phyloP scores from a whole-genome alignment of 2,329 filamentous ascomycete genomes.

The Sarocladium oryzae region DNA sequence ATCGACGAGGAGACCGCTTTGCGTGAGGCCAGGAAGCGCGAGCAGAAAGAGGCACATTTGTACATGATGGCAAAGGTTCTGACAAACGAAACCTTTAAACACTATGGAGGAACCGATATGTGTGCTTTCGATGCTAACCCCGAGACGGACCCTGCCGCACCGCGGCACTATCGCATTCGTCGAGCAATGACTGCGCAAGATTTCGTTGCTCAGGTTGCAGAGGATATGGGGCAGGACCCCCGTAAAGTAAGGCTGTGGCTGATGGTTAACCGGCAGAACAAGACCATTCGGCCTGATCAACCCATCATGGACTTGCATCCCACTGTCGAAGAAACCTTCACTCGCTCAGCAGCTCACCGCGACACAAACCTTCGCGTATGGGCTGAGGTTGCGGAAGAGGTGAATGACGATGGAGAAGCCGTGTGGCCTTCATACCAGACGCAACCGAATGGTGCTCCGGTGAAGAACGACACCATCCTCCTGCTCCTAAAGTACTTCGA shows the following conservation, averaged over 20 bases:
- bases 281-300: conserved; percentile 85
- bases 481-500: conserved; percentile 94
- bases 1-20: conserved; percentile 77
- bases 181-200: conserved; percentile 71
- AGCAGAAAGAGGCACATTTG: conserved; percentile 88
- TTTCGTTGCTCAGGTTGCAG: conserved; percentile 63
- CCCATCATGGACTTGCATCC: conserved; percentile 72
- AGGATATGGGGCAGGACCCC: conserved; percentile 61
- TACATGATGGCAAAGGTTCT: conserved; percentile 83
- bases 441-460: conserved; percentile 45
- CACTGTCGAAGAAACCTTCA: conserved; percentile 65
- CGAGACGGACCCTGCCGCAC: conserved; percentile 62
- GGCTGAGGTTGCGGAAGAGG: conserved; percentile 70
- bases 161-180: conserved; percentile 66
- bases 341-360: conserved; percentile 49
- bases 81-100: conserved; percentile 72
- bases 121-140: conserved; percentile 58
- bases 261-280: conserved; percentile 98
- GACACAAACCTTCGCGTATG: conserved; percentile 75
- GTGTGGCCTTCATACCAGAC: conserved; percentile 62
- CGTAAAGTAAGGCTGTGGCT: conserved; percentile 79
- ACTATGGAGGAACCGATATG: conserved; percentile 80
- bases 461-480: conserved; percentile 62
- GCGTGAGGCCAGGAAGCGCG: conserved; percentile 71
- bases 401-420: conserved; percentile 60